Conservation (phyloP, 768 basidiomycete genomes). For the Galerina sulciceps region DNA sequence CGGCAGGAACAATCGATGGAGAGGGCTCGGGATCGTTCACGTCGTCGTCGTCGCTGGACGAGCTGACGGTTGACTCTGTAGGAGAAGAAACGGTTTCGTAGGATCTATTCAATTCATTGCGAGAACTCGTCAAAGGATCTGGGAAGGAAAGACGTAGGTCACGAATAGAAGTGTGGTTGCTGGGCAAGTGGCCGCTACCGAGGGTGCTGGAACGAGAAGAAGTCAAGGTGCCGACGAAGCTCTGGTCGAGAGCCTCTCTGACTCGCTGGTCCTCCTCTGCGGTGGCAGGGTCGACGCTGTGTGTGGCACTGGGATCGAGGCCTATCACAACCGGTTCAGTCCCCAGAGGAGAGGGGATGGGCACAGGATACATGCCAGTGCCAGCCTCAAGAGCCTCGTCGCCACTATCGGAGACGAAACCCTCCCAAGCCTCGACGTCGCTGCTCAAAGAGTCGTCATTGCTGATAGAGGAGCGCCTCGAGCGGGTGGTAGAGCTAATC, state of each 20-base stretch:
- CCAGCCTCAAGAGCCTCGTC: constrained; percentile 34
- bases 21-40: constrained; percentile 16
- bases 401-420: constrained; percentile 65
- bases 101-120: constrained; percentile 62
- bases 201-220: constrained; percentile 71
- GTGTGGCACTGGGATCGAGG: constrained; percentile 30
- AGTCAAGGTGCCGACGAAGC: constrained; percentile 79
- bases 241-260: constrained; percentile 79
- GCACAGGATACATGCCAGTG: constrained; percentile 36
- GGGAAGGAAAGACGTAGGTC: constrained; percentile 84
- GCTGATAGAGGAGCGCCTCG: constrained; percentile 74
- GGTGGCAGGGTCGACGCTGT: constrained; percentile 41
- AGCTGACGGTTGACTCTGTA: constrained; percentile 35
- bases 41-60: constrained; percentile 24
- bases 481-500: constrained; percentile 54
- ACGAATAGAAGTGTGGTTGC: constrained; percentile 64
- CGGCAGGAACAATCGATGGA: constrained; percentile 15
- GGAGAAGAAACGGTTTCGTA: constrained; percentile 54
- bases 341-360: constrained; percentile 30
- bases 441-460: constrained; percentile 68
- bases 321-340: constrained; percentile 34
- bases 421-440: constrained; percentile 81
- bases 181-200: constrained; percentile 45
- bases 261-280: constrained; percentile 66
- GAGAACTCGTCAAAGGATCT: constrained; percentile 78